These are phyloP conservation scores for Chytriomyces confervae DNA, from an alignment of 192 early-diverging fungal genomes.

Conservation along the genomic window DNA sequence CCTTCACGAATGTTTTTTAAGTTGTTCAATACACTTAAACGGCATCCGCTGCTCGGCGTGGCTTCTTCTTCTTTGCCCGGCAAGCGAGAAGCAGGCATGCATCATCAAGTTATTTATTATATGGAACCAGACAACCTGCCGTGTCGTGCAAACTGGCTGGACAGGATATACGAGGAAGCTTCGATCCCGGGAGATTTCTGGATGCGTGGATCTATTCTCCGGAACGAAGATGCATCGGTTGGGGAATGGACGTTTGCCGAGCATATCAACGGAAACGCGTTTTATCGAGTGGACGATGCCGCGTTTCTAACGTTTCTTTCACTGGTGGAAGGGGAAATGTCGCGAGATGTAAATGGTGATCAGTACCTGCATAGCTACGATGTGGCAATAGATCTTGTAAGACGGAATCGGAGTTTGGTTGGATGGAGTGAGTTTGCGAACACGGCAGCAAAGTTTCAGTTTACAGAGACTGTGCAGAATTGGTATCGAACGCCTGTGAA, in stretches of 20 bases:
- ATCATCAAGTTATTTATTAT: slow-evolving; percentile 40
- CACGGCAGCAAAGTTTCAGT: slow-evolving; percentile 36
- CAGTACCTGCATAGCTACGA: slow-evolving; percentile 40
- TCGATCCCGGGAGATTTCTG: slow-evolving; percentile 41
- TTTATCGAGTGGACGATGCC: slow-evolving; percentile 39
- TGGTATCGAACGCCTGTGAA: slow-evolving; percentile 48
- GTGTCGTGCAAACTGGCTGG: slow-evolving; percentile 40
- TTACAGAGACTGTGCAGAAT: slow-evolving; percentile 42
- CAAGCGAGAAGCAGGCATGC: background rate
- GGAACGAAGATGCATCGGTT: slow-evolving; percentile 20
- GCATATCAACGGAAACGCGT: slow-evolving; percentile 47
- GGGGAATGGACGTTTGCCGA: slow-evolving; percentile 37
- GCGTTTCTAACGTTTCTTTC: slow-evolving; percentile 27
- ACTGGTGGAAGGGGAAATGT: slow-evolving; percentile 23
- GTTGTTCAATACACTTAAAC: slow-evolving; percentile 6
- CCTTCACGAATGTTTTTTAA: slow-evolving; percentile 45
- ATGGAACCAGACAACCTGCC: slow-evolving; percentile 48
- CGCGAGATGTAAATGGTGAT: background rate
- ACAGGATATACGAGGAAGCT: slow-evolving; percentile 40
- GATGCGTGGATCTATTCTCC: slow-evolving; percentile 46
- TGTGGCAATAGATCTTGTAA: slow-evolving; percentile 38
- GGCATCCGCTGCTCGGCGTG: background rate
- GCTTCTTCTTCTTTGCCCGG: background rate
- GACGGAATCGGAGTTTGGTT: slow-evolving; percentile 35
- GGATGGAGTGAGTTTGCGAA: slow-evolving; percentile 36